Percentiles rank a stretch among this genome's conserved stretches.
Evolutionary conservation across 345 rosid species (phyloP).

Genomic region (Xanthoceras sorbifolium): DNA sequence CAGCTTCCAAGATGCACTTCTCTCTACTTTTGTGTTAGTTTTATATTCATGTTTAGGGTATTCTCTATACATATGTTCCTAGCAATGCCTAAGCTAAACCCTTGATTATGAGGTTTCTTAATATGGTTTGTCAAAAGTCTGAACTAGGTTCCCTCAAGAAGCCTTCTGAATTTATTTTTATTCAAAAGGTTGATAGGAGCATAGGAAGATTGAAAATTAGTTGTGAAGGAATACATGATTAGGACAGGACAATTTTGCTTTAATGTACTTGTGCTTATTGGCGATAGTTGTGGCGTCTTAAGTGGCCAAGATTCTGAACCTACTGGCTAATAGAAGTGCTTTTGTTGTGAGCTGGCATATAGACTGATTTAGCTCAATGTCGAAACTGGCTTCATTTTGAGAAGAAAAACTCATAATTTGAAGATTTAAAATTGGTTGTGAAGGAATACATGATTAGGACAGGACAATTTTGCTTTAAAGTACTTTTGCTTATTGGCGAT

Average conservation of each 20-base stretch:
- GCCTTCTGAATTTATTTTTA: not conserved
- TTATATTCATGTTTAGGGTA: not conserved
- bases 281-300: not conserved
- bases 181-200: not conserved
- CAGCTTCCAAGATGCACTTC: not conserved
- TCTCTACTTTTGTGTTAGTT: not conserved
- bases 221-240: not conserved
- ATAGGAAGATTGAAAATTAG: not conserved
- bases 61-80: not conserved
- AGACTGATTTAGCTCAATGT: conserved; percentile 1
- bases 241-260: not conserved
- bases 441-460: not conserved
- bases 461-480: not conserved
- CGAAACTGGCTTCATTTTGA: not conserved
- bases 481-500: not conserved
- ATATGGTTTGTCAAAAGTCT: not conserved
- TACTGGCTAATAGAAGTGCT: not conserved
- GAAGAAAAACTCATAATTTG: not conserved
- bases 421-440: not conserved
- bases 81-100: not conserved
- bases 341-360: not conserved
- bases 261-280: not conserved
- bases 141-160: not conserved
- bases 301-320: not conserved
- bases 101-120: not conserved